A percentile compares a stretch with the other conserved stretches of the same genome.
These are phyloP conservation scores for Gynandropsis gynandra DNA, from an alignment of 345 rosid genomes.

Conservation along the genomic window DNA sequence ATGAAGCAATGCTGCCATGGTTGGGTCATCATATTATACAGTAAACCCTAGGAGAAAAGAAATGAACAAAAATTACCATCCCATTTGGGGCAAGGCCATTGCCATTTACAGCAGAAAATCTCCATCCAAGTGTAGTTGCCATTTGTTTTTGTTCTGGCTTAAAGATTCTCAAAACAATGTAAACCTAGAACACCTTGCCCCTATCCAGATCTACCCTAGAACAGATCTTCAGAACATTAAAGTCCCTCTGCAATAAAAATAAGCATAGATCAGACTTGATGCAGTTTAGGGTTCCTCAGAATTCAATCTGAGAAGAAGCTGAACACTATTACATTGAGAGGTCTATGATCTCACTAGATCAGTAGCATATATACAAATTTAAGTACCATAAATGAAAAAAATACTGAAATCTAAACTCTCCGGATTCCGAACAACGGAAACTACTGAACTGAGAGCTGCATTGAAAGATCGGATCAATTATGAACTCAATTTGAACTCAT, in stretches of 20 bases:
- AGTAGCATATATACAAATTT: background rate
- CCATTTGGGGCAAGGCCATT: slow-evolving; percentile 59
- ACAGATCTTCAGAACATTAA: slow-evolving; percentile 54
- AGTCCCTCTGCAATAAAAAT: slow-evolving; percentile 40
- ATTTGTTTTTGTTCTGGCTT: slow-evolving; percentile 37
- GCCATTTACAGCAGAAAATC: slow-evolving; percentile 71
- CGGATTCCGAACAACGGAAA: background rate
- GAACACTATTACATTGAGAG: no score
- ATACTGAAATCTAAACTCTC: no score
- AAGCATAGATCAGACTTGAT: slow-evolving; percentile 34
- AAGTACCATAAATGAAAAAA: background rate
- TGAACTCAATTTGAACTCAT: slow-evolving; percentile 10
- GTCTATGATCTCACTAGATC: no score
- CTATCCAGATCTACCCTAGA: slow-evolving; percentile 52
- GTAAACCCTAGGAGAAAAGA: background rate
- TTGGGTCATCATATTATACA: background rate
- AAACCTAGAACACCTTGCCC: slow-evolving; percentile 30
- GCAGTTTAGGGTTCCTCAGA: background rate
- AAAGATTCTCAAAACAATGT: slow-evolving; percentile 30
- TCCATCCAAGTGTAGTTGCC: slow-evolving; percentile 89
- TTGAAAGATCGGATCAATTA: slow-evolving; percentile 20
- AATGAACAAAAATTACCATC: slow-evolving; percentile 34
- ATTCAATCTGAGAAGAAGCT: slow-evolving; percentile 3
- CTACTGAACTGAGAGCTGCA: background rate
- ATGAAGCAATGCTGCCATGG: background rate